These are phyloP conservation scores for Aphanocladium album DNA, from an alignment of 2,329 filamentous ascomycete genomes.

Conservation along the genomic window DNA sequence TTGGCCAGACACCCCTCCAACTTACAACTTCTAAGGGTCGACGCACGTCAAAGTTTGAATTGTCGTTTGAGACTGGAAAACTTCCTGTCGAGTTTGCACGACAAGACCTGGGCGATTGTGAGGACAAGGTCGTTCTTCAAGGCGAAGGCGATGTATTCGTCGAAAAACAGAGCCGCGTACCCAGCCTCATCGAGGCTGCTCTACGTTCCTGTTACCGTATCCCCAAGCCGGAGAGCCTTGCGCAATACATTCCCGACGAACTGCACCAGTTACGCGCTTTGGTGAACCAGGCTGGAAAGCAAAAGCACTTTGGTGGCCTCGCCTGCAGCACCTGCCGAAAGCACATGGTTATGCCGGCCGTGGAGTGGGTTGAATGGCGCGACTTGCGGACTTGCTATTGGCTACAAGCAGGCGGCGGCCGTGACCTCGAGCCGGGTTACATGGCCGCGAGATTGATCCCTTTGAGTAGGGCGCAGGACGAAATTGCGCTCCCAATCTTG, in stretches of 20 bases:
- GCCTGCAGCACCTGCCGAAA: slow-evolving; percentile 49
- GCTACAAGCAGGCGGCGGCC: slow-evolving; percentile 4
- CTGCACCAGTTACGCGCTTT: slow-evolving; percentile 35
- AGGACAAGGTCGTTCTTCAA: slow-evolving; percentile 10
- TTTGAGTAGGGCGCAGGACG: slow-evolving; percentile 27
- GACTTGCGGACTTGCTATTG: slow-evolving; percentile 27
- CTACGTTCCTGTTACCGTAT: slow-evolving; percentile 42
- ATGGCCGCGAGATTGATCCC: slow-evolving; percentile 18
- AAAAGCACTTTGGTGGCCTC: slow-evolving; percentile 44
- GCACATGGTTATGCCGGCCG: slow-evolving; percentile 43
- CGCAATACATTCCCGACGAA: slow-evolving; percentile 37
- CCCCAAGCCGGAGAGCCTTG: slow-evolving; percentile 37
- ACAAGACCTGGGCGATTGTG: neutral
- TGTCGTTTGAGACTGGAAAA: neutral
- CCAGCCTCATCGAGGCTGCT: slow-evolving; percentile 47
- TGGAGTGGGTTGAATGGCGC: slow-evolving; percentile 62
- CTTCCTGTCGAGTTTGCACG: slow-evolving; percentile 18
- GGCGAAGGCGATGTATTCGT: slow-evolving; percentile 2
- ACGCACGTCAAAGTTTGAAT: neutral
- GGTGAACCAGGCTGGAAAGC: slow-evolving; percentile 34
- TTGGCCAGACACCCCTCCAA: slow-evolving; percentile 5
- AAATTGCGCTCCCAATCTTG: slow-evolving; percentile 41
- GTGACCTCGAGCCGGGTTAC: slow-evolving; percentile 1
- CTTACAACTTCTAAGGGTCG: slow-evolving; percentile 10
- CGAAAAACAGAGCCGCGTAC: slow-evolving; percentile 31